Base-by-base conservation (phyloP, 306 rosid species). In the Cicer arietinum region DNA sequence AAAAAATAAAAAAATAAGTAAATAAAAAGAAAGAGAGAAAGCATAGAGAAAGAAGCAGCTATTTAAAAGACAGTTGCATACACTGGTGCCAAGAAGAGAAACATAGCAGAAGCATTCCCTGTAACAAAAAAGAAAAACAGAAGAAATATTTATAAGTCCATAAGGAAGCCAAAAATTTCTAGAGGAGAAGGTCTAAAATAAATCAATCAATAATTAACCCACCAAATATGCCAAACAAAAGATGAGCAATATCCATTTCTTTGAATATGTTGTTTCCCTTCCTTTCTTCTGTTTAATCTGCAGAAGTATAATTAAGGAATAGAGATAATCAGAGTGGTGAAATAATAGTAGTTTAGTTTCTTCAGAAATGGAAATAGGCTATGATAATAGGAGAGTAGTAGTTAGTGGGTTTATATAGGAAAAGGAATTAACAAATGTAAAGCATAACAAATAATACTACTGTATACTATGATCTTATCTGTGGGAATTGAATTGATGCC, bases 1-100 rank as follows among this genome's bases (percentile, higher is more conserved):
- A 25, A 25, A 22, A 22, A 1, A 14, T 14, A 14, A 14, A 14
- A 0, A 22, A 41, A 41, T 6, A n/a, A 68, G 12, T 37, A n/a
- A 2, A 16, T 2, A 2, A 63, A 14, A 6, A 9, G 45, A 35
- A 18, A 35, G 7, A n/a, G 37, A 13, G 48, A 42, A 48, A 0
- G 17, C 6, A 76, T 14, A 67, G 52, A 40, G 70, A 67, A 47
- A 41, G 73, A 46, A 41, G 11, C 46, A 10, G 12, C 18, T 16
- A 44, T 10, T 37, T 22, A 56, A 53, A 16, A 11, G 51, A 65
- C 2, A 25, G 30, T 25, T 64, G 45, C 88, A 25, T 89, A 94
- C 99, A 78, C 73, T 18, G 99, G 99, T 20, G 99, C 67, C 80
- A 94, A 80, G 93, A 90, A 94, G 87, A 94, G 99, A 86, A 94